Evolutionary conservation across 805 yeast species (phyloP), one percentile per base, ranked within the genome.

Genomic region (Ascoidea asiatica): DNA sequence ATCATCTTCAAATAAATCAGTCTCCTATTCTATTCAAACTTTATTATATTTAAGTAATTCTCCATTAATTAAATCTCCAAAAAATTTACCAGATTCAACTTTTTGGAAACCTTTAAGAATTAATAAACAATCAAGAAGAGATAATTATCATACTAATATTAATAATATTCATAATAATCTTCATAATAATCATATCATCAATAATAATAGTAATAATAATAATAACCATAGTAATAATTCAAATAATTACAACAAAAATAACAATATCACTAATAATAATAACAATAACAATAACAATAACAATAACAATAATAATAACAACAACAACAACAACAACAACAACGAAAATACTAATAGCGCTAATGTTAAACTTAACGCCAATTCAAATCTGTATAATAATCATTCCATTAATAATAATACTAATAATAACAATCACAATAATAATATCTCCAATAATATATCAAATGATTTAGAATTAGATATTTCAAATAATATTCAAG

Each of bases 1-100:
- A 29, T 2, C 35, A 29, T 11, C 21, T 13, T 19, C n/a, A 5
- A 36, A 23, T 15, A 39, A 45, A 37, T 17, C 37, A 19, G 13
- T 18, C 18, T 44, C 40, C 13, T 49, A 49, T 41, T 41, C 46
- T 19, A 46, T 46, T 17, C 50, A 44, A 18, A 15, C 40, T 19
- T 42, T 49, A 21, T 7, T 47, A 8, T 17, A 37, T 19, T 37
- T 49, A 29, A 44, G 45, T 33, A 39, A 41, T 4, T 39, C 45
- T 3, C 13, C 36, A 13, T 23, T 38, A 11, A 41, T 49, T 23
- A 19, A 23, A 15, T 23, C 45, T 13, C 41, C 44, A 15, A 23
- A 23, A 15, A 37, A 44, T 19, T 18, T 41, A 6, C 48, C 52
- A 4, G 44, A 37, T 6, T 21, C 20, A 21, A 44, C 42, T 7